phyloP scores from a whole-genome alignment of 2,329 filamentous ascomycete genomes.

The Cryphonectria naterciae region DNA sequence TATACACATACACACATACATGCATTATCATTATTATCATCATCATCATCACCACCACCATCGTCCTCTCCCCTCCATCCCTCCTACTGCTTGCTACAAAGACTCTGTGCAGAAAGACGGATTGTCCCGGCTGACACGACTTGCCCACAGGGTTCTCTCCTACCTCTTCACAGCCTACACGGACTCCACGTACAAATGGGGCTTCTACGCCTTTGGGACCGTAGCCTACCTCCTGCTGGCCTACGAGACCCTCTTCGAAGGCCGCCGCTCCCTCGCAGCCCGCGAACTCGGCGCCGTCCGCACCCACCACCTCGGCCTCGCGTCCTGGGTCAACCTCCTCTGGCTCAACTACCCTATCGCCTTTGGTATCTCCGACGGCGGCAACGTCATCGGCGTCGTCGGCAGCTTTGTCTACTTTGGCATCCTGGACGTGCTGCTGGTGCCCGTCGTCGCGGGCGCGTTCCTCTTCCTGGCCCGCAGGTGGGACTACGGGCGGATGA shows the following conservation, averaged over 20 bases:
- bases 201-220: conserved; percentile 59
- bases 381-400: conserved; percentile 53
- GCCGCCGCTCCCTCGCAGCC: conserved; percentile 41
- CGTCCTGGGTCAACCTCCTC: conserved; percentile 53
- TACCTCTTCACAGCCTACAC: conserved; percentile 56
- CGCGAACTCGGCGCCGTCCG: conserved; percentile 45
- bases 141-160: conserved; percentile 42
- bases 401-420: conserved; percentile 56
- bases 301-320: conserved; percentile 48
- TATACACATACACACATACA: not conserved
- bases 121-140: conserved; percentile 23
- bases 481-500: conserved; percentile 57
- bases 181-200: conserved; percentile 58
- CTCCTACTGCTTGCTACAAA: not conserved
- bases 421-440: conserved; percentile 54
- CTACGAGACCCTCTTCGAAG: conserved; percentile 46
- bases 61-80: accelerated
- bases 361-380: conserved; percentile 57
- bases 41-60: too few relatives aligned
- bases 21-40: too few relatives aligned
- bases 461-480: conserved; percentile 49
- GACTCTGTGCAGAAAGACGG: not conserved
- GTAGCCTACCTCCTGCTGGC: conserved; percentile 52
- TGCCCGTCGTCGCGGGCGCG: conserved; percentile 48
- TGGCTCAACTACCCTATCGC: conserved; percentile 61